Percentiles rank a stretch among this genome's conserved stretches.
Evolutionary conservation across 192 early-diverging fungal species (phyloP).

Genomic region (Allomyces macrogynus): DNA sequence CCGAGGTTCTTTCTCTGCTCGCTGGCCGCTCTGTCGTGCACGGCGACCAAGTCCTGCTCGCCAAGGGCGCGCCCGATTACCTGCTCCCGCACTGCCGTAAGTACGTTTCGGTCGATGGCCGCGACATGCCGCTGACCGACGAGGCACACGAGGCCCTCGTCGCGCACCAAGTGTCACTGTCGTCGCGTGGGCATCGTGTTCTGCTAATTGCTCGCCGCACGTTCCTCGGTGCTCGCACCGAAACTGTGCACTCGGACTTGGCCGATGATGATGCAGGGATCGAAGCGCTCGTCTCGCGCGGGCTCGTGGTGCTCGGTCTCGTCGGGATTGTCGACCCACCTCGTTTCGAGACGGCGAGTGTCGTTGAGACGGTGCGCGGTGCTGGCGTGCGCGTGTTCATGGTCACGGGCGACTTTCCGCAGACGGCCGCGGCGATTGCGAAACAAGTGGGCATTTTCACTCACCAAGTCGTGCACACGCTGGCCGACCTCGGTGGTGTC

Average conservation of each 20-base stretch:
- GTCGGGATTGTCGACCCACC: slow-evolving; percentile 68
- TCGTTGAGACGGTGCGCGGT: slow-evolving; percentile 31
- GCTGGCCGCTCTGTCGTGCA: background rate
- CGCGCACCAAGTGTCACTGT: slow-evolving; percentile 28
- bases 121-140: slow-evolving; percentile 15
- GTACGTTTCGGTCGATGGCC: slow-evolving; percentile 15
- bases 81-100: slow-evolving; percentile 29
- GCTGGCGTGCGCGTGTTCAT: slow-evolving; percentile 62
- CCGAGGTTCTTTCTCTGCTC: slow-evolving; percentile 3
- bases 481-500: slow-evolving; percentile 12
- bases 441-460: slow-evolving; percentile 58
- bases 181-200: slow-evolving; percentile 33
- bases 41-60: slow-evolving; percentile 23
- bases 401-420: slow-evolving; percentile 63
- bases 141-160: slow-evolving; percentile 11
- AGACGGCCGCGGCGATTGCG: slow-evolving; percentile 62
- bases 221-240: slow-evolving; percentile 4
- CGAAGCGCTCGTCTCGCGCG: slow-evolving; percentile 11
- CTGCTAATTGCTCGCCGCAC: slow-evolving; percentile 16
- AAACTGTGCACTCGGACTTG: slow-evolving; percentile 11
- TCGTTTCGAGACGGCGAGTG: slow-evolving; percentile 42
- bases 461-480: slow-evolving; percentile 6
- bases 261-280: slow-evolving; percentile 2
- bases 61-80: slow-evolving; percentile 67
- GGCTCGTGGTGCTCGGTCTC: slow-evolving; percentile 48